Evolutionary conservation across 2,329 filamentous ascomycete genomes (phyloP), one percentile per base, ranked within the genome.

Genomic region (Colletotrichum incanum): DNA sequence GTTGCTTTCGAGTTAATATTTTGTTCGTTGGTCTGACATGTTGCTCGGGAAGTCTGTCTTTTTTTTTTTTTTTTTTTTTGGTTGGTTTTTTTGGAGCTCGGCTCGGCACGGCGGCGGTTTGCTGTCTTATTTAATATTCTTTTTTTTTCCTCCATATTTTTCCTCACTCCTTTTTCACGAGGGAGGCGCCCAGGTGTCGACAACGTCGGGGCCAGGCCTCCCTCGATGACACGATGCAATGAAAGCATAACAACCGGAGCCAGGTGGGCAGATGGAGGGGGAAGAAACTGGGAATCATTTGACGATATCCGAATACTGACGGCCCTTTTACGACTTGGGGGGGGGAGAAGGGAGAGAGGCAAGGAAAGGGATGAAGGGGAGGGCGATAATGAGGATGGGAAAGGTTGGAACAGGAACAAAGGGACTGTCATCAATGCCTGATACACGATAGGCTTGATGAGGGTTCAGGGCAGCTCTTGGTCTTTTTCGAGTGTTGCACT

Each of bases 211-310:
- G 20, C 8, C 3, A 39, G 43, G n/a, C n/a, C 14, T 5, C 4
- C 20, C 52, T 65, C 54, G 56, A 61, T 65, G 70, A 70, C 43
- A 66, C 34, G 72, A 74, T 54, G 61, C 60, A 54, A 73, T 60
- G 72, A 74, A 69, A 74, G 68, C 67, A 73, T 73, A 65, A 54
- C 69, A 69, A 54, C 49, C 64, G 59, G 59, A 60, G 50, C 69
- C 11, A 20, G 56, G 50, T 37, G 52, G n/a, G 28, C 37, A 0
- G 43, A 31, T 37, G 39, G 5, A 6, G 12, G 49, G 49, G 39
- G 34, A 4, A 49, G 31, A 56, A 50, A 45, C 26, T 18, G 45
- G 59, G 55, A 54, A 59, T 50, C 65, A 59, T 67, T 64, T 65
- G 12, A 73, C 71, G 71, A 71, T 63, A 62, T 73, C 65, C 70